Base-by-base conservation (phyloP, 2,329 filamentous ascomycete genomes). In the Fusarium heterosporum region DNA sequence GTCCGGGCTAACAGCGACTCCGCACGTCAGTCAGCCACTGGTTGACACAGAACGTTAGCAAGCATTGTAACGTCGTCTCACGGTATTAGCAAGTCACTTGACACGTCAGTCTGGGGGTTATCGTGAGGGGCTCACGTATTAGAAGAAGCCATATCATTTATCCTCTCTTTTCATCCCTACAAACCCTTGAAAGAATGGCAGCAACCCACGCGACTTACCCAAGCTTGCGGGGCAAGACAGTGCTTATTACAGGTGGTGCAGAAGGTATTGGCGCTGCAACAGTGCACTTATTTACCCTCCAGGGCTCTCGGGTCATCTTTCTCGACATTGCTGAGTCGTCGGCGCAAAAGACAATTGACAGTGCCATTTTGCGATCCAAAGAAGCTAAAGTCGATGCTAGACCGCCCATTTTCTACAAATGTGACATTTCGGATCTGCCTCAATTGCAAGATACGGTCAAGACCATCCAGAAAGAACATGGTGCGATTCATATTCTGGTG, bases 401-500 rank as follows among this genome's bases (percentile, higher is more conserved):
- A 12, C 42, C 61, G 9, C 82, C 82, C 0, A 66, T 70, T 1
- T 83, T 82, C 64, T 65, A 78, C 62, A 71, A 74, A 48, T 84
- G 83, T 75, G 79, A 82, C 65, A 73, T 83, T 4, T 77, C 77
- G 8, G 68, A 81, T 53, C 57, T 83, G 5, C 64, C 71, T 2
- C 53, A 68, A 36, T 68, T 82, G 7, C 70, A 76, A 38, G 60
- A 72, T 1, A 77, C 75, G 16, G 77, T 80, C 2, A 71, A 73
- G 14, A 67, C 71, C n/a, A 74, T 76, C 4, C 54, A 81, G 1
- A 62, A 69, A 3, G 55, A 72, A 4, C 65, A 75, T 32, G 67
- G 66, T 1, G 50, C 28, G 71, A 85, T 96, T 72, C 91, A 96
- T 77, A 90, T 96, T 66, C 80, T 96, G 49, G 81, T 97, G 81